Evolutionary conservation across 2,329 filamentous ascomycete genomes (phyloP).

Genomic region (Aschersonia sp.): DNA sequence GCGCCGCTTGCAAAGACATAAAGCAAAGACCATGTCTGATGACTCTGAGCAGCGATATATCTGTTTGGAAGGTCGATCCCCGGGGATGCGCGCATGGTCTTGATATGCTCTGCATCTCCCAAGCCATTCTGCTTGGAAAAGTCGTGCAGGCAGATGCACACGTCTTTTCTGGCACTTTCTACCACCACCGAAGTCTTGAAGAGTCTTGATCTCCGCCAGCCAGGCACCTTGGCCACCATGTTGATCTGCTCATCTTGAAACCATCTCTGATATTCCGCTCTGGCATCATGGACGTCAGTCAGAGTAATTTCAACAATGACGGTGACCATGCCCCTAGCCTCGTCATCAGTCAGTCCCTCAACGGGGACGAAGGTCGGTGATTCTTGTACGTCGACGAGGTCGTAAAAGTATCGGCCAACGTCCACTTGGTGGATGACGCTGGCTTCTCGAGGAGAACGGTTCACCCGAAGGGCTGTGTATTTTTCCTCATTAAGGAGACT

Average conservation of each 20-base stretch:
- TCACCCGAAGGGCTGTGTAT: slow-evolving; percentile 52
- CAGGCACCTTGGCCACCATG: slow-evolving; percentile 59
- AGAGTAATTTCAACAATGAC: slow-evolving; percentile 47
- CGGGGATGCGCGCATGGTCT: slow-evolving; percentile 49
- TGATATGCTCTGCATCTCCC: slow-evolving; percentile 47
- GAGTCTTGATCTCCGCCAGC: slow-evolving; percentile 62
- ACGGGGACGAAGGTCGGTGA: slow-evolving; percentile 41
- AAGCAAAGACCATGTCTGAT: slow-evolving; percentile 55
- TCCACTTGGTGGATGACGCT: slow-evolving; percentile 40
- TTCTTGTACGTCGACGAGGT: slow-evolving; percentile 43
- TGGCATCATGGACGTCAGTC: slow-evolving; percentile 31
- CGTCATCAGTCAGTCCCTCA: slow-evolving; percentile 43
- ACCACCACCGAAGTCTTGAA: slow-evolving; percentile 52
- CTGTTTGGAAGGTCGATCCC: slow-evolving; percentile 41
- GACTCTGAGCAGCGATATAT: slow-evolving; percentile 39
- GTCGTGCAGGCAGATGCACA: slow-evolving; percentile 57
- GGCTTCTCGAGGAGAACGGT: slow-evolving; percentile 38
- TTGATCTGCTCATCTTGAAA: slow-evolving; percentile 60
- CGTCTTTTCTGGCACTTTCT: slow-evolving; percentile 29
- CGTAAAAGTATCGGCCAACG: slow-evolving; percentile 58
- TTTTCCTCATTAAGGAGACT: slow-evolving; percentile 51
- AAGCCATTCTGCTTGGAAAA: slow-evolving; percentile 54
- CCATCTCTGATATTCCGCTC: slow-evolving; percentile 49
- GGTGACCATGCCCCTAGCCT: slow-evolving; percentile 44
- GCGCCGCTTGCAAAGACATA: slow-evolving; percentile 69